phyloP scores from a whole-genome alignment of 352 stramenopile species.

The Phytopythium vexans region DNA sequence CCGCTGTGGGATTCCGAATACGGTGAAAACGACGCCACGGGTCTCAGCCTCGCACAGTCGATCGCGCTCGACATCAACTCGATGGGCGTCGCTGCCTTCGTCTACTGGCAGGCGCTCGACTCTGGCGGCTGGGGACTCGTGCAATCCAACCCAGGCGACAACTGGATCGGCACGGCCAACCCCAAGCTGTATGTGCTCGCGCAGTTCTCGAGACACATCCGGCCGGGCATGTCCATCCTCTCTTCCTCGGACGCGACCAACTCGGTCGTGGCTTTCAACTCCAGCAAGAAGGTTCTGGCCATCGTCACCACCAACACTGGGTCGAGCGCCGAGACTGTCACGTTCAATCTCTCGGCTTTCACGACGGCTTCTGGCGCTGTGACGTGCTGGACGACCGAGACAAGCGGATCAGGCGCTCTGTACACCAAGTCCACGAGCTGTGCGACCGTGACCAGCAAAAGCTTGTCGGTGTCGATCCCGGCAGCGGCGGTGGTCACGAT shows the following conservation, averaged over 20 bases:
- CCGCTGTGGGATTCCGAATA: constrained; percentile 64
- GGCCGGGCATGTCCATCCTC: constrained; percentile 51
- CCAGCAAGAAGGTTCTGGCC: constrained; percentile 31
- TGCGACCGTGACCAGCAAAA: no score
- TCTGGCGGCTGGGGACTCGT: constrained; percentile 51
- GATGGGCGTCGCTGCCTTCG: constrained; percentile 52
- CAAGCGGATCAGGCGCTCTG: constrained; percentile 23
- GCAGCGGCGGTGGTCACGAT: no score
- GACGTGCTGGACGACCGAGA: constrained; percentile 48
- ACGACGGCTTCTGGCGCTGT: constrained; percentile 21
- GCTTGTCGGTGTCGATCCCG: no score
- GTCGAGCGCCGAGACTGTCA: constrained; percentile 18
- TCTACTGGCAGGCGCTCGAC: constrained; percentile 66
- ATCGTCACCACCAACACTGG: constrained; percentile 43
- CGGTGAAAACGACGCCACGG: constrained; percentile 40
- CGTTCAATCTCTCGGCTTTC: constrained; percentile 39
- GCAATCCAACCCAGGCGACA: constrained; percentile 35
- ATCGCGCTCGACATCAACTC: constrained; percentile 55
- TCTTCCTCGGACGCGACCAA: constrained; percentile 28
- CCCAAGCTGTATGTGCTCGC: constrained; percentile 53
- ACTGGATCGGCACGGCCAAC: constrained; percentile 37
- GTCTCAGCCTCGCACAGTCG: constrained; percentile 43
- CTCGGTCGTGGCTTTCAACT: constrained; percentile 42
- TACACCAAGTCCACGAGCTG: constrained; percentile 8
- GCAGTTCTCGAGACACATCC: constrained; percentile 64